phyloP scores from a whole-genome alignment of 2,329 filamentous ascomycete genomes.

The Diaporthe ilicicola region DNA sequence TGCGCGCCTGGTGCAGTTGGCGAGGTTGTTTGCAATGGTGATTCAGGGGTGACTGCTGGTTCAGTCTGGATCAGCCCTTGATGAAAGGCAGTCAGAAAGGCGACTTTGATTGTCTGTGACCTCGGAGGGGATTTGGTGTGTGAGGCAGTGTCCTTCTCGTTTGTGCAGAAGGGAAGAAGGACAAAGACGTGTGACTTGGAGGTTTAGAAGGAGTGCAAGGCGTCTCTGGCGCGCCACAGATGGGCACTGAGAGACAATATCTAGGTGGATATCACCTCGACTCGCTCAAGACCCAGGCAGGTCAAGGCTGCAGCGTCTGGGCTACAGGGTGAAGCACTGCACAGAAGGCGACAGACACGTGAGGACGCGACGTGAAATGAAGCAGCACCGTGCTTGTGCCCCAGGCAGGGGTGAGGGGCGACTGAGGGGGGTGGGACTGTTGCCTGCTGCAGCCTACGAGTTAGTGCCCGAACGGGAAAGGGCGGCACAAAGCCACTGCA shows the following conservation, averaged over 20 bases:
- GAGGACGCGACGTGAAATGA: not conserved
- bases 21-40: not conserved
- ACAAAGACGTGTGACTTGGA: not conserved
- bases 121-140: not conserved
- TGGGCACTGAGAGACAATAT: not conserved
- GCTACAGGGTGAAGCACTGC: not conserved
- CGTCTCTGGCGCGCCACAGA: not conserved
- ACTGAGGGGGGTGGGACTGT: not conserved
- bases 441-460: conserved; percentile 24
- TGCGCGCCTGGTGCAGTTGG: not conserved
- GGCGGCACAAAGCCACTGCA: not conserved
- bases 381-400: not conserved
- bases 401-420: not conserved
- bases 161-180: not conserved
- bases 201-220: not conserved
- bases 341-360: not conserved
- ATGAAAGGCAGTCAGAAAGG: too few species aligned
- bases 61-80: too few species aligned
- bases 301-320: not conserved
- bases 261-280: not conserved
- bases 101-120: too few species aligned
- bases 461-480: conserved; percentile 2
- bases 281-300: not conserved
- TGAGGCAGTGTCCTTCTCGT: not conserved
- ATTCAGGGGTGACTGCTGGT: too few species aligned